These are phyloP conservation scores for Mariannaea sp. DNA, from an alignment of 2,329 filamentous ascomycete species.

Conservation along the genomic window DNA sequence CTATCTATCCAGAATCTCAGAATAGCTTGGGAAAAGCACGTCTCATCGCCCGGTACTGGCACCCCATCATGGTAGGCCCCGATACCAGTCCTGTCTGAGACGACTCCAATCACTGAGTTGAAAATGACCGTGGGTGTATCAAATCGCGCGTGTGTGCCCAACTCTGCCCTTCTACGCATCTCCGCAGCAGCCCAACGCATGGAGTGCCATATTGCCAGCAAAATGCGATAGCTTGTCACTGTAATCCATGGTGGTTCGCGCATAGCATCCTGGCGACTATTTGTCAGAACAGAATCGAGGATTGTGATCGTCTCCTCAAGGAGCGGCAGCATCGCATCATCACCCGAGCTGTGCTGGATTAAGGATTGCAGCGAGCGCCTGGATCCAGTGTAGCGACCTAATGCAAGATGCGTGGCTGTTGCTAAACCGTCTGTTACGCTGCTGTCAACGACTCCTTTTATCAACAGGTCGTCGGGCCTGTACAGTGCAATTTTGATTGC, in stretches of 20 bases:
- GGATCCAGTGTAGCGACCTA: conserved; percentile 35
- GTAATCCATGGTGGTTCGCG: conserved; percentile 41
- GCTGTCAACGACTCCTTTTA: conserved; percentile 43
- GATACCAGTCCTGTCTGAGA: not conserved
- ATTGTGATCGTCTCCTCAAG: no score
- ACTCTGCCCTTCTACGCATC: conserved; percentile 28
- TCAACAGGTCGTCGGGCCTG: conserved; percentile 41
- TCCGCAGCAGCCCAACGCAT: conserved; percentile 37
- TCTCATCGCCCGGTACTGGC: no score
- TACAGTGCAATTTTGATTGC: conserved; percentile 39
- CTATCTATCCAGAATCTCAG: conserved; percentile 13
- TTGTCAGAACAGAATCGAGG: conserved; percentile 20
- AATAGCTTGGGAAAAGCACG: not conserved
- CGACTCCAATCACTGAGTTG: conserved; percentile 14
- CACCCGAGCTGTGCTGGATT: conserved; percentile 30
- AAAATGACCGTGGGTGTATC: conserved; percentile 12
- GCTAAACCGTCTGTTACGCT: conserved; percentile 41
- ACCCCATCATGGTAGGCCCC: not conserved
- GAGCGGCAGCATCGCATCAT: conserved; percentile 36
- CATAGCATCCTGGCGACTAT: conserved; percentile 12
- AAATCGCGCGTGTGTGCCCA: no score
- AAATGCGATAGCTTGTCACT: conserved; percentile 36
- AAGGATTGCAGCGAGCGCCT: conserved; percentile 33
- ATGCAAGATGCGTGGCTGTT: conserved; percentile 38
- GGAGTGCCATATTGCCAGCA: conserved; percentile 40